Base-by-base conservation (phyloP, 306 rosid genomes). In the Hippophae rhamnoides region DNA sequence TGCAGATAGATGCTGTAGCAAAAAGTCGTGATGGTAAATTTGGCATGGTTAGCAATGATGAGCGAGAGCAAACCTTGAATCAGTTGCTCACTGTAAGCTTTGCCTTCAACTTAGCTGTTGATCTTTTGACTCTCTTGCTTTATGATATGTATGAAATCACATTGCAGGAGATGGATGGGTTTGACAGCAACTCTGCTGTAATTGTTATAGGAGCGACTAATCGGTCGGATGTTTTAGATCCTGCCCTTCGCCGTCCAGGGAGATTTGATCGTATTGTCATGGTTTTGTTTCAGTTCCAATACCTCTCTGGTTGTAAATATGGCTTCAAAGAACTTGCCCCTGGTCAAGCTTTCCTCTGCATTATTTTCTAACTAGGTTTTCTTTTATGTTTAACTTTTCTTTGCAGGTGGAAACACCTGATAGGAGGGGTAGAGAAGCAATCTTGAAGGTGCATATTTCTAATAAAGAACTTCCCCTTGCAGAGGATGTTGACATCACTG, bases 1-100 rank as follows among this genome's bases (percentile, higher is more conserved):
- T 77, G 72, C 83, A 92, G 99, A 92, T 92, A 66, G 99, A 92
- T 76, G 99, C 99, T 56, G 99, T 92, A 69, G 99, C 99, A 63
- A 92, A 92, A 82, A 92, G 93, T 58, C 96, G 99, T 44, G 99
- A 92, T 80, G 96, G 96, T 52, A 92, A 92, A 78, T 88, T 83
- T 70, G 95, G 95, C 51, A 85, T 92, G 43, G 95, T 83, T 64
- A 83, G 99, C 82, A 88, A 92, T 71, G 99, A 92, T 46, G 99
- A 92, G 79, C 77, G 99, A 68, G 99, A 92, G 68, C 99, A 92
- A 70, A 92, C 99, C 60, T 84, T 92, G 82, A 92, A 92, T 73
- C 99, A 92, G 82, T 75, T 92, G 81, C 99, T 92, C 70, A 92
- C 96, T 46, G 99, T 92, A 78, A 79, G 86, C 50, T 63, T 65